Base-by-base conservation (phyloP, 257 asterid genomes). In the Craterostigma plantagineum region DNA sequence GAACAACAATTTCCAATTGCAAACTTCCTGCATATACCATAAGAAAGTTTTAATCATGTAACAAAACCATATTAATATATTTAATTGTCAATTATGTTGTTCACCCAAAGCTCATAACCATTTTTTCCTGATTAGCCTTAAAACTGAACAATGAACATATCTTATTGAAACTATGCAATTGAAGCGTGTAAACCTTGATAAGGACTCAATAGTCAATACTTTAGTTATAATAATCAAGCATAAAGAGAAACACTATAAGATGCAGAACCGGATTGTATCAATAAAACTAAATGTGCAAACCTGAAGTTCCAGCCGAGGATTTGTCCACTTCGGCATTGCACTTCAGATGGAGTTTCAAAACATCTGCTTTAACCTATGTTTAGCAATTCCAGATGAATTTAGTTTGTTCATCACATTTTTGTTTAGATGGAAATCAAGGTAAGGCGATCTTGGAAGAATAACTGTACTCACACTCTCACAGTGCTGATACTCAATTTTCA, bases 391-490 rank as follows among this genome's bases (percentile, higher is more conserved):
- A 35, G 18, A 18, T 10, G 38, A 46, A 50, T 35, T 43, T 35
- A 23, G 30, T 23, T 23, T 23, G 30, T 23, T 23, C 30, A 23
- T n/a, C n/a, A n/a, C n/a, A n/a, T 23, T 2, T 23, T 23, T n/a
- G n/a, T n/a, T 42, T 15, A 48, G 45, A 53, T 33, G n/a, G 18
- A 34, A 60, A 43, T 52, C 45, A 53, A 42, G 40, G 46, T 51
- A 33, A 47, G 61, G 52, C 33, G 6, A 23, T 23, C 30, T 23
- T 23, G 30, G 6, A 23, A 23, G 30, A 23, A 23, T 45, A 39
- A 49, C 42, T 52, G 53, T 35, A 37, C 94, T 60, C 63, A 77
- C 94, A 66, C 58, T 64, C 67, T 58, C 69, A 58, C 34, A 71
- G 63, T 64, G 75, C 42, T 57, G 50, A 34, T 71, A 54, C 58